Base-by-base conservation (phyloP, 1,139 yeast genomes). In the Yamadazyma sp. region DNA sequence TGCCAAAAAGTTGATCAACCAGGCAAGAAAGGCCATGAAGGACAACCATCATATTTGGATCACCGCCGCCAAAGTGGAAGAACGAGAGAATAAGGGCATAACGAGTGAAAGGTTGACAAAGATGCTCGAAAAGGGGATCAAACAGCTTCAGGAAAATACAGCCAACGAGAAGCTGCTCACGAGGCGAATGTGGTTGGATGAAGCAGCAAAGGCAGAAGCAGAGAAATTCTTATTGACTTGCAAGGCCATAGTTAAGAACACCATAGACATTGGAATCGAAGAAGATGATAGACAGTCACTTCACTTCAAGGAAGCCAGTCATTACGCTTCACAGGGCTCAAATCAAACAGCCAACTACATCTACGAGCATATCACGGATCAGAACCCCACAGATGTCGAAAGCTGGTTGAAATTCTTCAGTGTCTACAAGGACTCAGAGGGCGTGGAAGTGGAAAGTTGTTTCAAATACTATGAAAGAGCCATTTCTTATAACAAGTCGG, bases 1-100 rank as follows among this genome's bases (percentile, higher is more conserved):
- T n/a, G 82, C 89, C 0, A 77, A 77, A 46, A 54, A 61, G 14
- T 62, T 79, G 0, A 62, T 88, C 27, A 79, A 81, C 47, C 62
- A 57, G 27, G 95, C 95, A 0, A 65, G 87, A 44, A 78, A 77
- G 45, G 59, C 61, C 0, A 56, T 84, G 16, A 70, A 75, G 4
- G 64, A 70, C 4, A 73, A 79, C n/a, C 62, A 71, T 34, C 69
- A 72, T 20, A 71, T 88, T 1, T 87, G 95, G 94, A 62, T 87
- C 1, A 70, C 83, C 0, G 91, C 89, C 1, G 75, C 81, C 1
- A 76, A 81, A 44, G 56, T 88, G 12, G 95, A 88, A 58, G 95
- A 87, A 53, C 67, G 75, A 38, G 70, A 65, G 31, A 55, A 61
- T 29, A 55, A 58, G 1, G 39, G 43, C 0, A 53, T 61, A 0